Evolutionary conservation across 352 stramenopile species (phyloP).

Genomic region (Globisporangium solare): DNA sequence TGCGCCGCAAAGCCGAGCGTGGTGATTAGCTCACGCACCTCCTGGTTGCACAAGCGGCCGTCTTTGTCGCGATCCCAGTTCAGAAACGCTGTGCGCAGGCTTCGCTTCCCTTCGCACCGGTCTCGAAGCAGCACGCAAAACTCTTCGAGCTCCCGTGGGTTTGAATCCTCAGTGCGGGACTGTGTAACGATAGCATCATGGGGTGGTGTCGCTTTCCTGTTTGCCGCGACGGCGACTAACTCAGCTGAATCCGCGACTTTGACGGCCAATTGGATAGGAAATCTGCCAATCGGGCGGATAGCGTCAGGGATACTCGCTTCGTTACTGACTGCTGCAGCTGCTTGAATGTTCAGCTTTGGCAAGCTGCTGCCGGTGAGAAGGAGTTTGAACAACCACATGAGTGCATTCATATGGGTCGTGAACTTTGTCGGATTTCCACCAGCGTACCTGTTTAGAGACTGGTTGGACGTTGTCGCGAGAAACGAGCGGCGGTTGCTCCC

Average conservation of each 20-base stretch:
- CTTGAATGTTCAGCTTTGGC: constrained; percentile 4
- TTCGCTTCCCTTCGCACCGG: constrained; percentile 57
- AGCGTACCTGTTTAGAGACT: neutral
- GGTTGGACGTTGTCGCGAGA: neutral
- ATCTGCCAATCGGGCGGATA: neutral
- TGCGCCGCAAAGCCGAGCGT: constrained; percentile 29
- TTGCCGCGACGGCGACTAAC: too few relatives aligned
- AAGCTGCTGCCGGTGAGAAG: neutral
- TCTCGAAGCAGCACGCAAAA: constrained; percentile 42
- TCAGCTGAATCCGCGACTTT: constrained; percentile 14
- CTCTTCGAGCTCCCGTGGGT: constrained; percentile 18
- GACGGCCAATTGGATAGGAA: constrained; percentile 37
- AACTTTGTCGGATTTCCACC: too few relatives aligned
- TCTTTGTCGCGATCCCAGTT: constrained; percentile 61
- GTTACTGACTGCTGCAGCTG: neutral
- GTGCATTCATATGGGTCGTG: too few relatives aligned
- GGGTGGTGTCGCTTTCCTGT: neutral
- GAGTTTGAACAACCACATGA: neutral
- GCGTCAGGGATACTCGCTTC: neutral
- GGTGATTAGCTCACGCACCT: constrained; percentile 43
- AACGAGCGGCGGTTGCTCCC: constrained; percentile 11
- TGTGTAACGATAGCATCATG: neutral
- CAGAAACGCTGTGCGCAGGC: constrained; percentile 44
- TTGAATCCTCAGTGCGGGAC: neutral
- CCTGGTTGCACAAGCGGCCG: constrained; percentile 25